These are phyloP conservation scores for Microstegium vimineum DNA, from an alignment of 176 grass and related monocot genomes.

Conservation along the genomic window DNA sequence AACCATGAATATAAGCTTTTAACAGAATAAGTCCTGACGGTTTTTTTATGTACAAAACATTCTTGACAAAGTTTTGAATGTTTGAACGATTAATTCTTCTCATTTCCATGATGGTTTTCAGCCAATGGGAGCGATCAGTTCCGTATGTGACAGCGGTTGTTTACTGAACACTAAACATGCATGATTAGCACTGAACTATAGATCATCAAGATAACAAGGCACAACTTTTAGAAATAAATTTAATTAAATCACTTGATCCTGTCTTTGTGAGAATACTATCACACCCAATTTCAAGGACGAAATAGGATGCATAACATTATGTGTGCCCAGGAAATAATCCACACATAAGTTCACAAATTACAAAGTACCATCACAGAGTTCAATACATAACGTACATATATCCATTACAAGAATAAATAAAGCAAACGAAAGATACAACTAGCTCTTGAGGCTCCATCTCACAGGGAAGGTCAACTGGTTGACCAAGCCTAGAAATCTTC, in stretches of 20 bases:
- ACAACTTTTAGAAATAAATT: not conserved
- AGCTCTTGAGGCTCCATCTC: too few relatives aligned
- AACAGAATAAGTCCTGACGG: not conserved
- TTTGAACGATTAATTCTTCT: not conserved
- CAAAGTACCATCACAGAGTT: too few relatives aligned
- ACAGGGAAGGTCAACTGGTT: too few relatives aligned
- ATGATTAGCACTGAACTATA: not conserved
- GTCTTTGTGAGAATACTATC: not conserved
- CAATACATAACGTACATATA: too few relatives aligned
- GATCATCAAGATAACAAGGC: not conserved
- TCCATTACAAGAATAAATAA: too few relatives aligned
- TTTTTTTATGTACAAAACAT: not conserved
- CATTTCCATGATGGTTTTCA: not conserved
- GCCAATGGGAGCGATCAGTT: not conserved
- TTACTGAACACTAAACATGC: not conserved
- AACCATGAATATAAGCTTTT: not conserved
- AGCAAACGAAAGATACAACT: too few relatives aligned
- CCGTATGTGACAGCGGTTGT: too few relatives aligned
- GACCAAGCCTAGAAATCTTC: too few relatives aligned
- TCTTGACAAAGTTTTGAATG: not conserved
- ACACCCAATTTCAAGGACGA: too few relatives aligned
- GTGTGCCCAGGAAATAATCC: too few relatives aligned
- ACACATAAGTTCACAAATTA: too few relatives aligned
- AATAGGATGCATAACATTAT: too few relatives aligned
- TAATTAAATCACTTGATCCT: not conserved